Conservation (phyloP, 805 yeast genomes). For the Lipomyces yamadae region DNA sequence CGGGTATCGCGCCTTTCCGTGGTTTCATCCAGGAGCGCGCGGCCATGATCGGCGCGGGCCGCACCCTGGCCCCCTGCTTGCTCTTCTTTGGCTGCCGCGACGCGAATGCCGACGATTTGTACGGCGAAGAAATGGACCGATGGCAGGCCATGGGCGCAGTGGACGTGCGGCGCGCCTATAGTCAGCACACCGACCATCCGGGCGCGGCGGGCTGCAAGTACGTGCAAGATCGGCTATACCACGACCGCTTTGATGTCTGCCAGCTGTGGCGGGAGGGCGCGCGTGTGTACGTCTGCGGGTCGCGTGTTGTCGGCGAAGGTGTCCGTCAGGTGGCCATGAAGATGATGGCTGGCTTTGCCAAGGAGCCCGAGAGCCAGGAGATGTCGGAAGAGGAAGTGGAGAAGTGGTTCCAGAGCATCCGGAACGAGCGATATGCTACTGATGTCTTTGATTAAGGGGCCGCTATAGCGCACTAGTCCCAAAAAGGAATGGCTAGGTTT, state of each 20-base stretch:
- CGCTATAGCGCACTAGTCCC: too few species aligned
- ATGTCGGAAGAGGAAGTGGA: background rate
- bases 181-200: slow-evolving; percentile 4
- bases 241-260: background rate
- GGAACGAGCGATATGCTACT: background rate
- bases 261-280: background rate
- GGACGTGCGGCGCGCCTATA: background rate
- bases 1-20: slow-evolving; percentile 6
- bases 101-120: background rate
- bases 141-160: slow-evolving; percentile 2
- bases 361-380: background rate
- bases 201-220: slow-evolving; percentile 9
- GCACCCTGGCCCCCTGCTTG: background rate
- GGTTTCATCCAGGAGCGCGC: slow-evolving; percentile 6
- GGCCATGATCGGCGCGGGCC: slow-evolving; percentile 9
- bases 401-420: slow-evolving; percentile 1
- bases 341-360: background rate
- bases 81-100: slow-evolving; percentile 8
- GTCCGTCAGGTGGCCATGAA: background rate
- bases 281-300: background rate
- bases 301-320: background rate
- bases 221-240: background rate
- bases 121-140: slow-evolving; percentile 1
- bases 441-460: slow-evolving; percentile 3
- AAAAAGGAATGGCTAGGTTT: too few species aligned